A percentile compares a stretch with the other conserved stretches of the same genome.
phyloP scores from a whole-genome alignment of 805 yeast species.

The Metschnikowia bowlesiae region DNA sequence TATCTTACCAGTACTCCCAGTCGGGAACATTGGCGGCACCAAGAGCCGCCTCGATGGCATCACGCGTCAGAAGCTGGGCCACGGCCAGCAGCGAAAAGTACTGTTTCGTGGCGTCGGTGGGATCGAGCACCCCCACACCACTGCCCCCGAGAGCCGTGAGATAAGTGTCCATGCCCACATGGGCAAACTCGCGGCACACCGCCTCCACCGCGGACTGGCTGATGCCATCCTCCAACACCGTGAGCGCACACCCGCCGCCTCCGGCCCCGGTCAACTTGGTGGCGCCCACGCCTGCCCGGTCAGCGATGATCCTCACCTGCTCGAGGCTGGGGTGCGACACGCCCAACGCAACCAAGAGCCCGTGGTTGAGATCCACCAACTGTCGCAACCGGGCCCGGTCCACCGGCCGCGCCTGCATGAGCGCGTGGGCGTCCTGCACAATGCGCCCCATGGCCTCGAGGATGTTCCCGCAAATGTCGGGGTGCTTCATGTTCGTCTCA shows the following conservation, averaged over 20 bases:
- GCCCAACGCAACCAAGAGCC: constrained; percentile 76
- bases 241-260: constrained; percentile 98
- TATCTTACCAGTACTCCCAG: constrained; percentile 60
- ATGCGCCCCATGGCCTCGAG: constrained; percentile 73
- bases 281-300: constrained; percentile 63
- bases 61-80: constrained; percentile 34
- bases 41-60: constrained; percentile 44
- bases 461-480: constrained; percentile 53
- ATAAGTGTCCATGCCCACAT: constrained; percentile 65
- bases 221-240: constrained; percentile 55
- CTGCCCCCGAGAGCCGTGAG: constrained; percentile 83
- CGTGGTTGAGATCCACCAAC: constrained; percentile 79
- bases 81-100: constrained; percentile 34
- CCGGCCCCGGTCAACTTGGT: constrained; percentile 98
- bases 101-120: constrained; percentile 8
- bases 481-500: constrained; percentile 45
- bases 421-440: constrained; percentile 65
- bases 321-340: constrained; percentile 94
- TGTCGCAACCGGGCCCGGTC: constrained; percentile 49
- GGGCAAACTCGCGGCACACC: constrained; percentile 32
- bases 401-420: constrained; percentile 52
- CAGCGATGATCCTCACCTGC: constrained; percentile 61
- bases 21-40: constrained; percentile 39
- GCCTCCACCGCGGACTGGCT: constrained; percentile 31
- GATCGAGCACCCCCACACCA: constrained; percentile 63